Base-by-base conservation (phyloP, 2,329 filamentous ascomycete species). In the Ramularia endophylla region DNA sequence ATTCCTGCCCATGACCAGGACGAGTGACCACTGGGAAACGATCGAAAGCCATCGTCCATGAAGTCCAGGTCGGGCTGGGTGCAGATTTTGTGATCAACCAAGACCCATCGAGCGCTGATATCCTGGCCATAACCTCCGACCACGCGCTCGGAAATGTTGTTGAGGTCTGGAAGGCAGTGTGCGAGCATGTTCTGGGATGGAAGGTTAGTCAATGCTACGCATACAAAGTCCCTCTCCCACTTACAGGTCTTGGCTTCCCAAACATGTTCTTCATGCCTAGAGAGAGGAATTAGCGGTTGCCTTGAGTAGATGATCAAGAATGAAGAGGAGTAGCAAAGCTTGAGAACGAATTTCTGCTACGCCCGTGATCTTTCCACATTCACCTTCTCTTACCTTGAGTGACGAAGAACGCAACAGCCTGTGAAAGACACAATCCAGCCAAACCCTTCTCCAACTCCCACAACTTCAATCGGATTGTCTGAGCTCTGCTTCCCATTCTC, bases 371-470 rank as follows among this genome's bases (percentile, higher is more conserved):
- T n/a, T n/a, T n/a, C n/a, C n/a, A n/a, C n/a, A n/a, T n/a, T n/a
- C n/a, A n/a, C n/a, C n/a, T n/a, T n/a, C n/a, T n/a, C 11, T 25
- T 25, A 25, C 22, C 85, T 54, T 87, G 81, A 1, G 88, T 90
- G 55, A 94, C 80, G 64, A 92, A 80, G 69, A 85, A 94, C 4
- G 84, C 76, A 2, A 78, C 72, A 2, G 81, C 79, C 8, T 87
- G 69, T 2, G 85, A 79, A 13, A 95, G 70, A 1, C 73, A 85
- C 2, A 95, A 73, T 0, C 89, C 89, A 56, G 95, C 78, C 79
- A 83, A 87, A 44, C 86, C 88, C 2, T 80, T 62, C 60, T 95
- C 87, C 62, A 86, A 80, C 63, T 95, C 89, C 88, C 90, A 95
- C 1, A 95, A 63, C 66, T 92, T 95, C 51, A 86, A 77, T 59